These are phyloP conservation scores for Phytophthora rubi DNA, from an alignment of 352 stramenopile species.

Conservation along the genomic window DNA sequence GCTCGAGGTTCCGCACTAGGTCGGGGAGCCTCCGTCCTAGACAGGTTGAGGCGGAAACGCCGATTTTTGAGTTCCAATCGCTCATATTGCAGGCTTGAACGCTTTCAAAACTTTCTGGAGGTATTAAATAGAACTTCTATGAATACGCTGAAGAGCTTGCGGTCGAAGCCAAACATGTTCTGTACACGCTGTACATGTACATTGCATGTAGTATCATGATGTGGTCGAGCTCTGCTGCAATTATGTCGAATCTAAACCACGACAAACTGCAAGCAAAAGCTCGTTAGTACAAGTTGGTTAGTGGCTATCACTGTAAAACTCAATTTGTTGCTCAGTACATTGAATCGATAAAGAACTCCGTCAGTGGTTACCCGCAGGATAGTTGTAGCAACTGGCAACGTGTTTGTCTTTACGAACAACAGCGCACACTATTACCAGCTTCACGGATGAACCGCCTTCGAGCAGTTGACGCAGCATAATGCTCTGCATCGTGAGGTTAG, in stretches of 20 bases:
- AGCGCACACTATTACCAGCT: constrained; percentile 29
- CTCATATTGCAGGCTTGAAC: constrained; percentile 20
- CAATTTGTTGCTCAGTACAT: constrained; percentile 6
- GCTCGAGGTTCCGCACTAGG: not conserved
- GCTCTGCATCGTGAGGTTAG: constrained; percentile 33
- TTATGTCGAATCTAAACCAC: constrained; percentile 26
- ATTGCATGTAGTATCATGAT: constrained; percentile 23
- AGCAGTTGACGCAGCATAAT: constrained; percentile 23
- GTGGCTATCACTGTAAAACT: not conserved
- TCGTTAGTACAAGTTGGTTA: not conserved
- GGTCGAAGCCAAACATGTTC: constrained; percentile 22
- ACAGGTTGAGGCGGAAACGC: constrained; percentile 2
- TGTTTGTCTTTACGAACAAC: constrained; percentile 20
- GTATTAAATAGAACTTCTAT: constrained; percentile 6
- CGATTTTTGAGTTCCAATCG: not conserved
- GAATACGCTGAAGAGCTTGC: constrained; percentile 24
- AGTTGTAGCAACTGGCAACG: constrained; percentile 15
- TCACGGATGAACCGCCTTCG: constrained; percentile 17
- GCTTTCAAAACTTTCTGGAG: constrained; percentile 25
- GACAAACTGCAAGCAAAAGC: too few species aligned
- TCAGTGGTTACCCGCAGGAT: constrained; percentile 26
- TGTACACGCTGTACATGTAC: constrained; percentile 3
- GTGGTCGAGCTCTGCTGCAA: constrained; percentile 28
- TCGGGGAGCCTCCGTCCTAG: not conserved
- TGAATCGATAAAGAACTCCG: constrained; percentile 34